Evolutionary conservation across 202 grass and related monocot genomes (phyloP).

Genomic region (Eragrostis tef): DNA sequence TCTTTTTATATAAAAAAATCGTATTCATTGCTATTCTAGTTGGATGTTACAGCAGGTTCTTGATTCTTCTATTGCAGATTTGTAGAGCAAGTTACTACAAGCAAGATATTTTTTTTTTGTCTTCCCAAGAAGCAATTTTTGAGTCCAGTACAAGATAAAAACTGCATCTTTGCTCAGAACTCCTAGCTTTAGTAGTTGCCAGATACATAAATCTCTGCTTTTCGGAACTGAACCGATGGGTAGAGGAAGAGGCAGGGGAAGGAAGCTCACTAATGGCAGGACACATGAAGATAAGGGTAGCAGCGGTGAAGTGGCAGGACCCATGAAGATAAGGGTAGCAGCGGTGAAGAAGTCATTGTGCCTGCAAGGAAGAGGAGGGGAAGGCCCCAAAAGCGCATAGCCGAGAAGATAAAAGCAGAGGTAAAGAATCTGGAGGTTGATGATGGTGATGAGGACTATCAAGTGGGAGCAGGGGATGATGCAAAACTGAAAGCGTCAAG

Average conservation of each 20-base stretch:
- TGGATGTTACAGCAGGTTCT: constrained; percentile 8
- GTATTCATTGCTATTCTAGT: constrained; percentile 6
- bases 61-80: constrained; percentile 43
- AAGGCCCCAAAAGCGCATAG: constrained; percentile 69
- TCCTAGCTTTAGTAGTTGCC: background rate
- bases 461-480: constrained; percentile 41
- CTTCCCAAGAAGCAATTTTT: constrained; percentile 25
- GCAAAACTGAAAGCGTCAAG: constrained; percentile 35
- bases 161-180: background rate
- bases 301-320: too few relatives aligned
- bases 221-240: constrained; percentile 58
- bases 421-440: constrained; percentile 50
- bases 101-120: constrained; percentile 10
- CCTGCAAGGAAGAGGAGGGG: constrained; percentile 81
- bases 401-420: constrained; percentile 58
- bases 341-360: constrained; percentile 61
- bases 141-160: constrained; percentile 23
- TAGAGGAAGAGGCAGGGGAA: constrained; percentile 83
- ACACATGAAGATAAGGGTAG: too few relatives aligned
- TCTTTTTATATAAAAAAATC: too few relatives aligned
- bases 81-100: constrained; percentile 11
- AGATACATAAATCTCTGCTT: constrained; percentile 1
- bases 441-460: constrained; percentile 39
- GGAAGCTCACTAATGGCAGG: constrained; percentile 50
- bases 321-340: constrained; percentile 64